Evolutionary conservation across 371 early-diverging fungal species (phyloP), one percentile per base, ranked within the genome.

Genomic region (Apophysomyces trapeziformis): DNA sequence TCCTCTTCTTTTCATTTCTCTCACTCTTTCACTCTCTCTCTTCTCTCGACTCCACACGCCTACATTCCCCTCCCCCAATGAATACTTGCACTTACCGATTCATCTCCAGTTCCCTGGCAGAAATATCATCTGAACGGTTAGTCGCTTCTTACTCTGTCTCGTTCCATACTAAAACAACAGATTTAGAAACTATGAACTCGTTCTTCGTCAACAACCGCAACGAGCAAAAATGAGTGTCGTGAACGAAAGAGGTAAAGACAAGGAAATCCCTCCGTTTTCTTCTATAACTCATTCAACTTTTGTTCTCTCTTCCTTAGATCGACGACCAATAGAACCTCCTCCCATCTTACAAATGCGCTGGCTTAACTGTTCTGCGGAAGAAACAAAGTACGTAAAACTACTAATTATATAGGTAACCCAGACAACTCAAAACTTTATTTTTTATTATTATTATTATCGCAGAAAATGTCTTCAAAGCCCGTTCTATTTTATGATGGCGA

Each of bases 401-500:
- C 41, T 14, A 16, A 39, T 56, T 56, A 35, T 18, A 57, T 56
- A 16, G n/a, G 39, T 56, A 21, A 38, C 64, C 21, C 38, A 63
- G 26, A 26, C 41, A 41, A 18, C 54, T 50, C 54, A 50, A 26
- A 50, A 50, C 54, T 43, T 38, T 67, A 44, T 47, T 58, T 16
- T 68, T 61, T 11, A n/a, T n/a, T n/a, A n/a, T 71, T 67, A 46
- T 47, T 58, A 13, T 68, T 61, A 13, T 26, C 70, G 54, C 67
- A 88, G 85, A 71, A 76, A 84, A 35, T 87, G 80, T 64, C 79
- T 89, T 39, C 87, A 88, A 74, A 86, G 85, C 67, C 90, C 90
- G 1, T 89, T 86, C 73, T 89, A 87, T 63, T 90, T 90, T 72
- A 86, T 92, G 87, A 88, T 88, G 66, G 87, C 85, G 21, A 84